These are phyloP conservation scores for Allomyces macrogynus DNA, from an alignment of 192 early-diverging fungal species.

Conservation along the genomic window DNA sequence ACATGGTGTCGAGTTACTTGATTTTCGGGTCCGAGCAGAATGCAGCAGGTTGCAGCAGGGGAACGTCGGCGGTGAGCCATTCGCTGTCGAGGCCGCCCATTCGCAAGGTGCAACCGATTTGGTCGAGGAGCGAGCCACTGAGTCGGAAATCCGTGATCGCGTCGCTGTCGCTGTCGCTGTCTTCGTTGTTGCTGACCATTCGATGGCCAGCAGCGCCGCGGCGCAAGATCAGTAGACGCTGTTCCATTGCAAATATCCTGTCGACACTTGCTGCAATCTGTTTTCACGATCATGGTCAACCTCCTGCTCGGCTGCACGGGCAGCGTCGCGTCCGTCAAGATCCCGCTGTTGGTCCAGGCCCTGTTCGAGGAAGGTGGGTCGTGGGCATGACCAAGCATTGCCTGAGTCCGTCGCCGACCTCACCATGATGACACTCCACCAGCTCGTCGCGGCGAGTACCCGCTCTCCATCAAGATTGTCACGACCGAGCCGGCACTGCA, in stretches of 20 bases:
- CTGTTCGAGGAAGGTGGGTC: slow-evolving; percentile 18
- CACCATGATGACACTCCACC: background rate
- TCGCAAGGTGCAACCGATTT: too few species aligned
- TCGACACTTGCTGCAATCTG: too few species aligned
- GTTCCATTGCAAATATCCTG: background rate
- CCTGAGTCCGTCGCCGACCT: background rate
- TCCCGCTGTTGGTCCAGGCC: slow-evolving; percentile 43
- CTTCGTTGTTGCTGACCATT: too few species aligned
- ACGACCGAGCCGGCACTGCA: slow-evolving; percentile 59
- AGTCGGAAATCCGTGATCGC: too few species aligned
- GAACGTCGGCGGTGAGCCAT: too few species aligned
- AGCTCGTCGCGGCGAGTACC: background rate
- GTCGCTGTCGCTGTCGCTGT: too few species aligned
- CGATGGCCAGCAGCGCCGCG: too few species aligned
- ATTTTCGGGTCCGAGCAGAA: slow-evolving; percentile 5
- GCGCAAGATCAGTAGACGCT: too few species aligned
- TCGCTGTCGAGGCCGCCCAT: too few species aligned
- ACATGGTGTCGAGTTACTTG: slow-evolving; percentile 29
- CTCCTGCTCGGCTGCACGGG: slow-evolving; percentile 71
- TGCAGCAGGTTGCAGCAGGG: too few species aligned
- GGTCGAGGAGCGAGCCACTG: too few species aligned
- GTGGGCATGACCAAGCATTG: background rate
- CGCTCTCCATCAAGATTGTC: slow-evolving; percentile 45
- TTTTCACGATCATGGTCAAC: slow-evolving; percentile 1
- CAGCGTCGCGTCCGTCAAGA: slow-evolving; percentile 76